These are phyloP conservation scores for Berberis thunbergii DNA, from an alignment of 164 flowering plant species.

Conservation along the genomic window DNA sequence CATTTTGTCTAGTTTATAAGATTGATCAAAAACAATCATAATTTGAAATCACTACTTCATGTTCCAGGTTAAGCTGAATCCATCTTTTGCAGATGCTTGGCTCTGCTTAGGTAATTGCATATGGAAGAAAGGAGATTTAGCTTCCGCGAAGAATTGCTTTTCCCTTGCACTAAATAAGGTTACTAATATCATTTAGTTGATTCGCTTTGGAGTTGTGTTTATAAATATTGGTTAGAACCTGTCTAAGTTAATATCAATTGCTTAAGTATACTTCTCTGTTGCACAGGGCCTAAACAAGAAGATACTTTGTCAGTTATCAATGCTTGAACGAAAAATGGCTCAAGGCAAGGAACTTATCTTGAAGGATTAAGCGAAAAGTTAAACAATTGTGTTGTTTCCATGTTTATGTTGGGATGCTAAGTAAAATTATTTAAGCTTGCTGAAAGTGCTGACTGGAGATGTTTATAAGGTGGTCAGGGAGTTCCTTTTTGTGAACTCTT, in stretches of 20 bases:
- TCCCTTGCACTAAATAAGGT: constrained; percentile 76
- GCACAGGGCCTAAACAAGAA: constrained; percentile 70
- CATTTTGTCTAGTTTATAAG: constrained; percentile 1
- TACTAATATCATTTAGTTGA: not conserved
- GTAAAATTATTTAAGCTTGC: no score
- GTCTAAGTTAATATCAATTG: not conserved
- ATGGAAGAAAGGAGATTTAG: constrained; percentile 89
- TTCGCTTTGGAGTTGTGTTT: not conserved
- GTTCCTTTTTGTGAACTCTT: no score
- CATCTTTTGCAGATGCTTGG: constrained; percentile 95
- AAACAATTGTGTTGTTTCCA: no score
- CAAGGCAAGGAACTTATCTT: constrained; percentile 46
- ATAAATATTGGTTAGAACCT: not conserved
- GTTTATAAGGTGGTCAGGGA: no score
- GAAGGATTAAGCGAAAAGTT: no score
- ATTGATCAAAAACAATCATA: constrained; percentile 1
- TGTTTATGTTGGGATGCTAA: no score
- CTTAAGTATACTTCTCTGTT: not conserved
- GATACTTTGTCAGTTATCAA: constrained; percentile 73
- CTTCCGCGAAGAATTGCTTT: constrained; percentile 67
- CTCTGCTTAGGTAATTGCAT: constrained; percentile 78
- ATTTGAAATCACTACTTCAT: constrained; percentile 13
- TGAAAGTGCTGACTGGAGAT: no score
- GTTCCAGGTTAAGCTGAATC: constrained; percentile 86
- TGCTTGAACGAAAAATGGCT: constrained; percentile 89